These are phyloP conservation scores for Marvania coccoides DNA, from an alignment of 139 green algal species.

Conservation along the genomic window DNA sequence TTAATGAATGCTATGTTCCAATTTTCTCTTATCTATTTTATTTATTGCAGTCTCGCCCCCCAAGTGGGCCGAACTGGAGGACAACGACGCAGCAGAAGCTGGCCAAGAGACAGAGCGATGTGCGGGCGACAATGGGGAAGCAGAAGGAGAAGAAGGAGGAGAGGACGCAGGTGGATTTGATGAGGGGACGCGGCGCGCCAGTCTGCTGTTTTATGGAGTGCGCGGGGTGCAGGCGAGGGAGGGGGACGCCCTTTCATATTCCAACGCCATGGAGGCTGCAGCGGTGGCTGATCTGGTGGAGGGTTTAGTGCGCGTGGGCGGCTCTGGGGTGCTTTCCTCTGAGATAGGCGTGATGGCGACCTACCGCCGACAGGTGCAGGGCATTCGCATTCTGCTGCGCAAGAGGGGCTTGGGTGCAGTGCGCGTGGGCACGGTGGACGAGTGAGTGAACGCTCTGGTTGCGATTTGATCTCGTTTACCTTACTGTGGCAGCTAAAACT, in stretches of 20 bases:
- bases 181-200: constrained; percentile 3
- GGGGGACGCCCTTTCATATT: constrained; percentile 50
- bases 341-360: constrained; percentile 51
- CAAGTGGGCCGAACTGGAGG: not conserved
- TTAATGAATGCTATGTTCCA: no score
- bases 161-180: not conserved
- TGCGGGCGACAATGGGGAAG: not conserved
- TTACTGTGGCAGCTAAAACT: no score
- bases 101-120: not conserved
- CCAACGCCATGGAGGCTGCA: constrained; percentile 59
- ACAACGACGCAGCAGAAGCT: not conserved
- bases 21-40: no score
- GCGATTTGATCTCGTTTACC: no score
- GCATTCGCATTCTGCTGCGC: constrained; percentile 67
- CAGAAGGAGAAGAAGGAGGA: not conserved
- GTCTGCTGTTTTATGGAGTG: constrained; percentile 58
- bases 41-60: constrained; percentile 13
- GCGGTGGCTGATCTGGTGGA: constrained; percentile 46
- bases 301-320: constrained; percentile 17
- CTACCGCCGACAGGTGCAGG: constrained; percentile 63
- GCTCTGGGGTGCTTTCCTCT: constrained; percentile 11
- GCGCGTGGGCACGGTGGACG: constrained; percentile 64
- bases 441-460: no score
- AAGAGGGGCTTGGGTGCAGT: constrained; percentile 44
- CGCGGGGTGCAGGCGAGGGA: constrained; percentile 49